A percentile compares a stretch with the other conserved stretches of the same genome.
phyloP scores from a whole-genome alignment of 768 basidiomycete species.

The Hericium erinaceus region DNA sequence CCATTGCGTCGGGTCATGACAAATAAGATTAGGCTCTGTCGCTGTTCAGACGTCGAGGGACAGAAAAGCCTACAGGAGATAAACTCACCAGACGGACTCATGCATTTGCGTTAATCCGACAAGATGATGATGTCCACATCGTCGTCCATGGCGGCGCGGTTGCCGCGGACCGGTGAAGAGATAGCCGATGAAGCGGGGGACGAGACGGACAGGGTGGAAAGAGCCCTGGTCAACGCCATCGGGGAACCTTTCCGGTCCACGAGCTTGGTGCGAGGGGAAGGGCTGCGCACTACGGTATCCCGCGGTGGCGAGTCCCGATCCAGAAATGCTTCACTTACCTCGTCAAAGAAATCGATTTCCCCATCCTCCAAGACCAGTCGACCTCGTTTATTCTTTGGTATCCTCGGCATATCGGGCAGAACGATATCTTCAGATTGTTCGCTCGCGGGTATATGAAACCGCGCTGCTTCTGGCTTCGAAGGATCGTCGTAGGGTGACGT shows the following conservation, averaged over 20 bases:
- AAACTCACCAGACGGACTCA: background rate
- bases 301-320: background rate
- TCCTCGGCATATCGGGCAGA: background rate
- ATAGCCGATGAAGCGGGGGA: background rate
- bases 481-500: background rate
- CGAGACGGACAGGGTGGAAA: background rate
- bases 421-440: too few relatives aligned
- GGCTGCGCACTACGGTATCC: background rate
- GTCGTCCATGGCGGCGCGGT: background rate
- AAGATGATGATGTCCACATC: background rate
- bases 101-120: background rate
- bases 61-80: too few relatives aligned
- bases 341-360: slow-evolving; percentile 1
- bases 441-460: too few relatives aligned
- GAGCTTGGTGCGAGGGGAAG: background rate
- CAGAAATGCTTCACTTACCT: background rate
- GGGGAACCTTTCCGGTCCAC: background rate
- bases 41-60: too few relatives aligned
- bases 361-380: background rate
- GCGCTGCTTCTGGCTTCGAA: too few relatives aligned
- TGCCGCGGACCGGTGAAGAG: background rate
- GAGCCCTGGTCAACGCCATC: background rate
- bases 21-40: too few relatives aligned
- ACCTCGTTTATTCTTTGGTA: background rate
- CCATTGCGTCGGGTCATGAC: too few relatives aligned